Evolutionary conservation across 2,329 filamentous ascomycete species (phyloP), one percentile per base, ranked within the genome.

Genomic region (Nothomitra cinnamomea): DNA sequence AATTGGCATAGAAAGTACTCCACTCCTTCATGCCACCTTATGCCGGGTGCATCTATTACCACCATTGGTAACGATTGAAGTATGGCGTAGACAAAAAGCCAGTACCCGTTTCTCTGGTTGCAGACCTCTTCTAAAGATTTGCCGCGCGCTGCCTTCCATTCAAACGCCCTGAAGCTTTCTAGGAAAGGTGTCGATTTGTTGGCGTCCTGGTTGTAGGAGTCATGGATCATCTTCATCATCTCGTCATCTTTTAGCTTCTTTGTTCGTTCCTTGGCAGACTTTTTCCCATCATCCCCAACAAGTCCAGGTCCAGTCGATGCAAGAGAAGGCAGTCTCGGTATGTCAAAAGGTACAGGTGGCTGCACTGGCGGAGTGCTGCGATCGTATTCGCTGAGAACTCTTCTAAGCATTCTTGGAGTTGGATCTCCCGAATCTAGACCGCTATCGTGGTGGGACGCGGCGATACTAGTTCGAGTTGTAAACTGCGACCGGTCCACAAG

Each of bases 301-400:
- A 49, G 15, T 8, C 8, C 25, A n/a, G 38, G 10, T 32, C 28
- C 25, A 25, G 56, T 76, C 68, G 63, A 79, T 85, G 43, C 83
- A 41, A 78, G 74, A 54, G 82, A 74, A 0, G 90, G 90, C 22
- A 94, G 68, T 58, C 82, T 77, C 2, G 92, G 90, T 3, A 87
- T 73, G 63, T 96, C 90, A 62, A 90, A 96, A 0, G 92, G 90
- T 54, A 96, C 80, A 0, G 90, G 87, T 0, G 92, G 92, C 56
- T 90, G 78, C 0, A 96, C 88, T 0, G 92, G 92, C 1, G 90
- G 87, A 13, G 83, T 86, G 7, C 85, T 90, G 56, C 84, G 80
- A 64, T 98, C 92, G 62, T 88, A 95, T 67, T 96, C 90, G 59
- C 78, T 82, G 58, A 95, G 74, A 12, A 95, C 77, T 57, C 81